Evolutionary conservation across 2,329 filamentous ascomycete genomes (phyloP).

Genomic region (Bipolaris sorokiniana): DNA sequence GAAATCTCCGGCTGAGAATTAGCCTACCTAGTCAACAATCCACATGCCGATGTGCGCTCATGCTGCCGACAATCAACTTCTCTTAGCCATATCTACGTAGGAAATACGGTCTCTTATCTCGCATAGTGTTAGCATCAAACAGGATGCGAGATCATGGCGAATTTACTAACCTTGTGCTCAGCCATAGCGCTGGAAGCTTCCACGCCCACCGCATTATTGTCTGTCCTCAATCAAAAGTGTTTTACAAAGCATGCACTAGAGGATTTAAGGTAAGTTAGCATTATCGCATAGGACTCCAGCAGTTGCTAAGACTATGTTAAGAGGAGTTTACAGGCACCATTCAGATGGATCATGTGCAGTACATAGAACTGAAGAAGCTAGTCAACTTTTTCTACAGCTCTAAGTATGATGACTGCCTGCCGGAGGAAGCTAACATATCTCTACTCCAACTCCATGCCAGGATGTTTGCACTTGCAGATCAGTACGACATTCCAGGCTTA

Average conservation of each 20-base stretch:
- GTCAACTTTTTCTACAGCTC: neutral
- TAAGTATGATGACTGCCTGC: neutral
- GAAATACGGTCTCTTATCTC: neutral
- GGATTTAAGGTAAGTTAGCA: neutral
- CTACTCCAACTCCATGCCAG: neutral
- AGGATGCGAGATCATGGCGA: neutral
- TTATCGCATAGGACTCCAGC: neutral
- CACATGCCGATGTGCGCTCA: neutral
- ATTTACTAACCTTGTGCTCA: neutral
- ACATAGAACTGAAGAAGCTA: neutral
- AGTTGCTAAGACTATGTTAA: neutral
- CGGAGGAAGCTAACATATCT: neutral
- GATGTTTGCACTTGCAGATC: neutral
- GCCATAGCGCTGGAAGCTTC: neutral
- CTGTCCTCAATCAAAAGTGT: neutral
- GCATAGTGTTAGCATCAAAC: neutral
- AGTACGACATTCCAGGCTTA: neutral
- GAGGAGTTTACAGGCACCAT: neutral
- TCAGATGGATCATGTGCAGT: neutral
- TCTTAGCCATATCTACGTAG: neutral
- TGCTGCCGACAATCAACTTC: neutral
- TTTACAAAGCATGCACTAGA: neutral
- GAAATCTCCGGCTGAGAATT: neutral
- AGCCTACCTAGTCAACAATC: neutral
- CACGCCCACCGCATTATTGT: neutral